Evolutionary conservation across 2,329 filamentous ascomycete species (phyloP).

Genomic region (Monosporascus cannonballus): DNA sequence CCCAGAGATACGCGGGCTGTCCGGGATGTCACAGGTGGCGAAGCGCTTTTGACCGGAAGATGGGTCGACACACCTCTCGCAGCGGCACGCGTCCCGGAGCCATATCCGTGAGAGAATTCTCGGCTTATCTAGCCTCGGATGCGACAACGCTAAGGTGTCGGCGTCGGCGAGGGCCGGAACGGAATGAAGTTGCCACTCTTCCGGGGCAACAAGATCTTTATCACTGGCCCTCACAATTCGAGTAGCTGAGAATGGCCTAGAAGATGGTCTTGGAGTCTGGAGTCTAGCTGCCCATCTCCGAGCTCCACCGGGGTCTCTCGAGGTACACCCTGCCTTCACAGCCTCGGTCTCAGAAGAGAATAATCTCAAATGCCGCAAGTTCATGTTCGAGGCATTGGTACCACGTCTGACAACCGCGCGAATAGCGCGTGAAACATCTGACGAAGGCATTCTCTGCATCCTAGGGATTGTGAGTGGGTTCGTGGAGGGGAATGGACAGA

Average conservation of each 20-base stretch:
- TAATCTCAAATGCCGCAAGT: background rate
- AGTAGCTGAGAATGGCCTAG: background rate
- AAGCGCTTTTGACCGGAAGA: conserved; percentile 59
- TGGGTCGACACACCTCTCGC: conserved; percentile 49
- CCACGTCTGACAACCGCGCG: background rate
- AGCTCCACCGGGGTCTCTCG: background rate
- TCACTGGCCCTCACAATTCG: background rate
- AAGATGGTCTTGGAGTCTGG: too few relatives aligned
- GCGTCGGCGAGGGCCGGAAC: background rate
- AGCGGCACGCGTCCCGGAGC: conserved; percentile 54
- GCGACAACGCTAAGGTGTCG: background rate
- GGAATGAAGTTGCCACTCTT: background rate
- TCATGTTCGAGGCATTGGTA: background rate
- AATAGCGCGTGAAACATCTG: background rate
- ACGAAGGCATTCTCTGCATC: background rate
- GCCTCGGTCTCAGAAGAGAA: background rate
- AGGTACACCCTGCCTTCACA: background rate
- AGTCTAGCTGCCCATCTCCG: too few relatives aligned
- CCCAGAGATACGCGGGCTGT: conserved; percentile 30
- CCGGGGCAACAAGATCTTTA: background rate
- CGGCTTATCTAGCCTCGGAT: background rate
- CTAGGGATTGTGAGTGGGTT: background rate
- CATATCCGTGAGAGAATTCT: conserved; percentile 15
- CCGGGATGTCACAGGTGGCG: conserved; percentile 57
- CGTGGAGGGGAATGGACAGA: too few relatives aligned